A percentile compares a stretch with the other conserved stretches of the same genome.
Evolutionary conservation across 1,284 basidiomycete species (phyloP).

Genomic region (Ganoderma lucidum): DNA sequence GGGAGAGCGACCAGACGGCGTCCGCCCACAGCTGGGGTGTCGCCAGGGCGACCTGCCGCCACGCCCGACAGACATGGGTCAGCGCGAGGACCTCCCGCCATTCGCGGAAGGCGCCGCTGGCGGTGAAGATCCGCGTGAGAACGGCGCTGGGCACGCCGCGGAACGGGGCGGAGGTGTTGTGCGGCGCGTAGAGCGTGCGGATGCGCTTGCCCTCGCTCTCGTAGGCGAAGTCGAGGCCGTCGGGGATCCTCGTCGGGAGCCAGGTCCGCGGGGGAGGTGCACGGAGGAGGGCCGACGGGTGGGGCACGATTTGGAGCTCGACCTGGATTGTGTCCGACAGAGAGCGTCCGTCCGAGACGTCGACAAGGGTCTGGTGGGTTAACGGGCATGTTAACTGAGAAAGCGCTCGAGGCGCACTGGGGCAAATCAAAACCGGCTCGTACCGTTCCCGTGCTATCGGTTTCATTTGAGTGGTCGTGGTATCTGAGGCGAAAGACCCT

Average conservation of each 20-base stretch:
- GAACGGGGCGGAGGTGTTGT: neutral
- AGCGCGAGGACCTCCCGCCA: neutral
- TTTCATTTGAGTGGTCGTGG: neutral
- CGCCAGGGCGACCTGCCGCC: neutral
- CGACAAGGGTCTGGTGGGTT: neutral
- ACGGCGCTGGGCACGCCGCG: neutral
- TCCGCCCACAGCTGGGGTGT: slow-evolving; percentile 1
- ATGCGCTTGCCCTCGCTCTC: neutral
- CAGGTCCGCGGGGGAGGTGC: neutral
- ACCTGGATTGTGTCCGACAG: neutral
- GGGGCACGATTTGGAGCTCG: slow-evolving; percentile 4
- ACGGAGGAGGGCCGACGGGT: neutral
- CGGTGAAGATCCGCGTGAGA: slow-evolving; percentile 6
- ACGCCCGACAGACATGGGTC: slow-evolving; percentile 2
- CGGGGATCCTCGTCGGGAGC: neutral
- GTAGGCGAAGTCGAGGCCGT: neutral
- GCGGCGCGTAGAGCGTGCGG: slow-evolving; percentile 4
- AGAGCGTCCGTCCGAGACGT: neutral
- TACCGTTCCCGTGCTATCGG: neutral
- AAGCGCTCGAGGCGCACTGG: neutral
- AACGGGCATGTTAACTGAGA: neutral
- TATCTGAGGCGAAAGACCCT: neutral
- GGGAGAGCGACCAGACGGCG: slow-evolving; percentile 1
- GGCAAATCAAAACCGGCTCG: neutral
- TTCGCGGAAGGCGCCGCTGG: neutral